Evolutionary conservation across 805 yeast genomes (phyloP), one percentile per base, ranked within the genome.

Genomic region (Sungouiozyma ichnusensis): DNA sequence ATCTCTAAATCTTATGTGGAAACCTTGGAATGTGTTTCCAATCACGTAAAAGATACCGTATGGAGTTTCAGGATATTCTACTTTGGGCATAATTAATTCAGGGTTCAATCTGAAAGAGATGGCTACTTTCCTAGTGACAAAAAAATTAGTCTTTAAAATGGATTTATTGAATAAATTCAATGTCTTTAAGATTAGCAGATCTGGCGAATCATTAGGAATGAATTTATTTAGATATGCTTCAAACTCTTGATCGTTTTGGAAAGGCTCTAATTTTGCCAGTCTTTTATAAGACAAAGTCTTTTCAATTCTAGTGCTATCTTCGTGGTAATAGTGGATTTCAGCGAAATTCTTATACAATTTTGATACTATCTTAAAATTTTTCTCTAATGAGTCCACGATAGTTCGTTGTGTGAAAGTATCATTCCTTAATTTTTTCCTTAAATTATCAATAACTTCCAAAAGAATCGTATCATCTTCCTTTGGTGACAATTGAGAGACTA

Each of bases 21-120:
- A 92, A 19, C 97, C 98, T 63, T 96, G 77, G 67, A 90, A 90
- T 59, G 92, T 96, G 49, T 87, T 84, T 48, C 98, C 98, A 48
- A 92, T 95, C 45, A 88, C 83, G 52, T 90, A 79, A 68, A 90
- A 90, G 81, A 90, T 84, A 50, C 97, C 98, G 58, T 70, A 92
- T 42, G 96, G 94, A 36, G 81, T 82, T 51, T 85, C 90, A 33
- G 97, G 95, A 63, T 88, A 90, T 68, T 90, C 98, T 24, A 77
- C 65, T 43, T 63, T 62, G 37, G 97, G 96, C 64, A 90, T 73
- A 31, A 62, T 60, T 67, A 88, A 83, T 15, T 78, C 66, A 31
- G 98, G 95, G 57, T 86, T 74, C 56, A 92, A 73, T 65, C 97
- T 78, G 72, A 90, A 90, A 3, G 96, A 85, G 46, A 90, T 72